Evolutionary conservation across 1,284 basidiomycete species (phyloP), one percentile per base, ranked within the genome.

Genomic region (Vanrija pseudolonga): DNA sequence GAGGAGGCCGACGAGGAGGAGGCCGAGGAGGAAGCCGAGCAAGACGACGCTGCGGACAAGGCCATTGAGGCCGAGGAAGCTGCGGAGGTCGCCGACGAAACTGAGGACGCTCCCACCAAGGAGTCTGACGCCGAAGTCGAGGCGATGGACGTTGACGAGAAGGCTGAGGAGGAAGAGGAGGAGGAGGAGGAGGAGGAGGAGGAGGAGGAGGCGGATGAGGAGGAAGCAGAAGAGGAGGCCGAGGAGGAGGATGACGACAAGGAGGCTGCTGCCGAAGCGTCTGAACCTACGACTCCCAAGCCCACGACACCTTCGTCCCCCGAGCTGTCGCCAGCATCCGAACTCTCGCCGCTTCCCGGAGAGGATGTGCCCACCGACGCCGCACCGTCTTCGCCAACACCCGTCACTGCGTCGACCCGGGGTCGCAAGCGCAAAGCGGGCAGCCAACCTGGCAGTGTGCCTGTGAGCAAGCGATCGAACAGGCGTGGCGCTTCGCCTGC

Each of bases 401-500:
- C 52, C 1, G 28, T 32, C 12, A 32, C 49, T 6, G 19, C 43
- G 2, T 8, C 56, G 4, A 56, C 59, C 2, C 59, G 67, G n/a
- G 45, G 47, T 1, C 57, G 59, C 26, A 72, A 72, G 51, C 54
- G 69, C 19, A 72, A 69, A 55, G 65, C 66, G 2, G 38, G 43
- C 7, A 49, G 51, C 12, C 60, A 55, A 45, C 59, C 65, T 22
- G 49, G 55, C 3, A 64, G 55, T 23, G 61, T 48, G 4, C 69
- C 66, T 15, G 39, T 57, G 4, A 44, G 61, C 1, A 71, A 71
- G 50, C 50, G 64, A 17, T 23, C 44, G 15, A 54, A 53, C 12
- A 51, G 63, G 17, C 53, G 65, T 2, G 47, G 51, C 6, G 54
- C 43, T 4, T 56, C 62, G 12, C 55, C 59, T 0, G 59, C 49